Conservation (phyloP, 345 rosid species). For the Rhizophora mangle region DNA sequence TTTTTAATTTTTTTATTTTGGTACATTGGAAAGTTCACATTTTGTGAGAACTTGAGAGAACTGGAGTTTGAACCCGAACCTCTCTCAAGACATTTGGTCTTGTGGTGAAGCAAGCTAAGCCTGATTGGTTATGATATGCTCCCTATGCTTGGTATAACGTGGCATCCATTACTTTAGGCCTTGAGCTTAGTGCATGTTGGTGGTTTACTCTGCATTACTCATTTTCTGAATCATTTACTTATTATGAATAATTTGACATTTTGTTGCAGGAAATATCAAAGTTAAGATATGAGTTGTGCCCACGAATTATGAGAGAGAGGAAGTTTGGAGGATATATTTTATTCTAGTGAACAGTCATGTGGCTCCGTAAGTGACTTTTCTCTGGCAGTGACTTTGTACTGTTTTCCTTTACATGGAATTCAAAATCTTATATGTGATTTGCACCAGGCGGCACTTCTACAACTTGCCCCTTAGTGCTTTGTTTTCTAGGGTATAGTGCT, state of each 20-base stretch:
- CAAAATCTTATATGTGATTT: background rate
- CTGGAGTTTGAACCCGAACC: too few relatives aligned
- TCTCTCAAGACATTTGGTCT: too few relatives aligned
- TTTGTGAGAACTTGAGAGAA: too few relatives aligned
- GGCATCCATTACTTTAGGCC: too few relatives aligned
- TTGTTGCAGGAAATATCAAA: conserved; percentile 53
- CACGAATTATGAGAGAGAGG: conserved; percentile 59
- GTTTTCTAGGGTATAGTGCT: background rate
- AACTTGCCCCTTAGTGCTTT: background rate
- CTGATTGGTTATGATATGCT: too few relatives aligned
- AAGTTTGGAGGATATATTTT: conserved; percentile 73
- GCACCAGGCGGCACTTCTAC: background rate
- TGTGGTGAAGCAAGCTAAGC: too few relatives aligned
- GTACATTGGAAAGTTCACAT: too few relatives aligned
- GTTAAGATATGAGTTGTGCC: conserved; percentile 62
- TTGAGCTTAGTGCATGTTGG: too few relatives aligned
- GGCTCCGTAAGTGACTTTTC: conserved; percentile 38
- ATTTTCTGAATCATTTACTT: too few relatives aligned
- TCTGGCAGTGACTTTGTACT: background rate
- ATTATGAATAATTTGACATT: background rate
- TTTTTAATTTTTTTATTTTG: too few relatives aligned
- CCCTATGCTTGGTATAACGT: too few relatives aligned
- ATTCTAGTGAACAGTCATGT: conserved; percentile 52
- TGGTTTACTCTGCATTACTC: too few relatives aligned
- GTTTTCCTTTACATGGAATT: background rate